phyloP scores from a whole-genome alignment of 768 basidiomycete genomes.

The Baorangia bicolor region DNA sequence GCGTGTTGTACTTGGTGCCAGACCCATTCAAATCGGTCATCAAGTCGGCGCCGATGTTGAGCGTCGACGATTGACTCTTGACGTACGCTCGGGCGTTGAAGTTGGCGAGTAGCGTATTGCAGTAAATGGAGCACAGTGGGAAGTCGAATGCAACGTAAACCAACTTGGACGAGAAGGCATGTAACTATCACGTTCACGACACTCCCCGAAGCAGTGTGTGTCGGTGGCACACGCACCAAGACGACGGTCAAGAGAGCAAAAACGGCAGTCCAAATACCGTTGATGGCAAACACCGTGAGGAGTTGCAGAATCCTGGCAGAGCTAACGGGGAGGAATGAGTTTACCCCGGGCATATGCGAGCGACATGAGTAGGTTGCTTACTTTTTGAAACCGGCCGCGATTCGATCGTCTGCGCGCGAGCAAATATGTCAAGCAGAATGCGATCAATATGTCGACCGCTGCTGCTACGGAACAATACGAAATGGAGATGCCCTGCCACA shows the following conservation, averaged over 20 bases:
- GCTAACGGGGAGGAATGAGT: neutral
- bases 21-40: neutral
- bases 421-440: neutral
- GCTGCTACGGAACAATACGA: slow-evolving; percentile 1
- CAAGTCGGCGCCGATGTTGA: neutral
- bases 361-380: neutral
- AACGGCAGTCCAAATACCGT: slow-evolving; percentile 1
- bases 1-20: neutral
- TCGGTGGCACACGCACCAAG: neutral
- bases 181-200: neutral
- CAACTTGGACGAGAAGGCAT: neutral
- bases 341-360: neutral
- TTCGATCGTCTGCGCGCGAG: neutral
- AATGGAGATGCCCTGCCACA: neutral
- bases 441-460: slow-evolving; percentile 1
- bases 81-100: slow-evolving; percentile 3
- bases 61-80: neutral
- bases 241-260: neutral
- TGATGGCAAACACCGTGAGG: slow-evolving; percentile 5
- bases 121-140: slow-evolving; percentile 1
- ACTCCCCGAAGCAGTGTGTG: neutral
- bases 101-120: slow-evolving; percentile 5
- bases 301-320: slow-evolving; percentile 3
- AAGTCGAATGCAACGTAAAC: slow-evolving; percentile 1
- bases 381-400: slow-evolving; percentile 1